These are phyloP conservation scores for Pulveroboletus sp. DNA, from an alignment of 768 basidiomycete genomes.

Conservation along the genomic window DNA sequence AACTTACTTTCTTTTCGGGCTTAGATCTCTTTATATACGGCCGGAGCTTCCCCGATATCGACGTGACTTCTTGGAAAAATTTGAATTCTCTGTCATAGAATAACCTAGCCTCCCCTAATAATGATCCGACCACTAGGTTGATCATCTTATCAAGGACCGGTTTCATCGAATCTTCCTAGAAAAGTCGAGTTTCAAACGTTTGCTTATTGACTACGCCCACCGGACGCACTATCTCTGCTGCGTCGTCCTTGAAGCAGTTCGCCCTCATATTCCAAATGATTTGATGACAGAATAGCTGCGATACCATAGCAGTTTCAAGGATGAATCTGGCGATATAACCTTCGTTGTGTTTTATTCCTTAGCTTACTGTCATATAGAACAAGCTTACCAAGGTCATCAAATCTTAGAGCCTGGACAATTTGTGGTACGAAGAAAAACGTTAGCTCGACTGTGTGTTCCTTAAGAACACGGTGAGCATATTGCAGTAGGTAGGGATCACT, in stretches of 20 bases:
- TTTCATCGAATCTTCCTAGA: slow-evolving; percentile 92
- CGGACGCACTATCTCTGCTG: slow-evolving; percentile 67
- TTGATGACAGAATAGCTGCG: slow-evolving; percentile 97
- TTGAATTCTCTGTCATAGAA: slow-evolving; percentile 95
- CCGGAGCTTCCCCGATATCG: slow-evolving; percentile 96
- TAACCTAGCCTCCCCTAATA: slow-evolving; percentile 81
- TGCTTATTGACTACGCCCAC: not conserved
- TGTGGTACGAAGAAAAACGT: slow-evolving; percentile 99
- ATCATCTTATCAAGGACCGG: slow-evolving; percentile 89
- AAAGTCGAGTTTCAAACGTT: not conserved
- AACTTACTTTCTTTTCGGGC: slow-evolving; percentile 85
- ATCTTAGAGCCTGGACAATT: slow-evolving; percentile 91
- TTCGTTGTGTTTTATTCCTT: slow-evolving; percentile 25
- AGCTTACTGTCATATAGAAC: not conserved
- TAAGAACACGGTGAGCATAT: slow-evolving; percentile 93
- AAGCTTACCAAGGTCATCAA: slow-evolving; percentile 75
- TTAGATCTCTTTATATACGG: slow-evolving; percentile 94
- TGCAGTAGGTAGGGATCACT: slow-evolving; percentile 85
- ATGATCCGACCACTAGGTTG: slow-evolving; percentile 67
- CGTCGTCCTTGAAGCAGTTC: slow-evolving; percentile 91
- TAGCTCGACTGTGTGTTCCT: slow-evolving; percentile 89
- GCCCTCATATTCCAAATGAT: slow-evolving; percentile 99
- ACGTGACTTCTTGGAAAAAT: slow-evolving; percentile 96
- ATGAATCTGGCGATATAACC: slow-evolving; percentile 95
- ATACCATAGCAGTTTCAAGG: slow-evolving; percentile 95